Percentiles rank a stretch among this genome's conserved stretches.
These are phyloP conservation scores for Euclidium syriacum DNA, from an alignment of 345 rosid genomes.

Conservation along the genomic window DNA sequence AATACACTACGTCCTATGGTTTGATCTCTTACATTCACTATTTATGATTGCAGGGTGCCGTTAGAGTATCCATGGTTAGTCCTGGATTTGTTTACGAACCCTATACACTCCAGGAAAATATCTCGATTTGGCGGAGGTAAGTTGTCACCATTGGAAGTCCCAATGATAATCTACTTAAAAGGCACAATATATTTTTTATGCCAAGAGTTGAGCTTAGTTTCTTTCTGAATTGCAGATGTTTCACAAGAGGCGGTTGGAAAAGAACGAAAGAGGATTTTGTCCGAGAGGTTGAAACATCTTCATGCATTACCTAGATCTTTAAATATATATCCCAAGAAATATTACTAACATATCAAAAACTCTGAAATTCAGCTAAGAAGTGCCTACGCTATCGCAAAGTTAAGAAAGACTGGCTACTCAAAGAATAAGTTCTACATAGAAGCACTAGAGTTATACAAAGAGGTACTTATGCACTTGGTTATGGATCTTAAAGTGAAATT, in stretches of 20 bases:
- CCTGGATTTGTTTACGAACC: slow-evolving; percentile 94
- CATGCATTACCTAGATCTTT: background rate
- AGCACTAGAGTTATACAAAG: slow-evolving; percentile 68
- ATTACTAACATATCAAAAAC: background rate
- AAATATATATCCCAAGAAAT: background rate
- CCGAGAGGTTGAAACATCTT: slow-evolving; percentile 52
- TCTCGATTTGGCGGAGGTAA: slow-evolving; percentile 84
- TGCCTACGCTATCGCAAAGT: slow-evolving; percentile 77
- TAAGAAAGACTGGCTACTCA: slow-evolving; percentile 83
- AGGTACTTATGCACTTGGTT: slow-evolving; percentile 38
- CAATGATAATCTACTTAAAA: background rate
- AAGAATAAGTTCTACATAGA: slow-evolving; percentile 70
- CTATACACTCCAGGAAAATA: slow-evolving; percentile 55
- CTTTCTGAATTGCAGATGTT: slow-evolving; percentile 51
- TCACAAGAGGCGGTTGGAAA: slow-evolving; percentile 81
- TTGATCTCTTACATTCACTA: slow-evolving; percentile 4
- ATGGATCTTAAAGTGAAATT: background rate
- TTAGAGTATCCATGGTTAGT: slow-evolving; percentile 62
- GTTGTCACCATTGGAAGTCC: background rate
- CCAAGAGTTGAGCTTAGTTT: background rate
- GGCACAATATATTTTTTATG: background rate
- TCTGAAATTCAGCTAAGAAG: slow-evolving; percentile 61
- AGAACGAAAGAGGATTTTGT: slow-evolving; percentile 84
- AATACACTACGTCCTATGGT: background rate
- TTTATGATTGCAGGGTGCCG: slow-evolving; percentile 53